Evolutionary conservation across 2,329 filamentous ascomycete genomes (phyloP), one percentile per base, ranked within the genome.

Genomic region (Colletotrichum tamarilloi): DNA sequence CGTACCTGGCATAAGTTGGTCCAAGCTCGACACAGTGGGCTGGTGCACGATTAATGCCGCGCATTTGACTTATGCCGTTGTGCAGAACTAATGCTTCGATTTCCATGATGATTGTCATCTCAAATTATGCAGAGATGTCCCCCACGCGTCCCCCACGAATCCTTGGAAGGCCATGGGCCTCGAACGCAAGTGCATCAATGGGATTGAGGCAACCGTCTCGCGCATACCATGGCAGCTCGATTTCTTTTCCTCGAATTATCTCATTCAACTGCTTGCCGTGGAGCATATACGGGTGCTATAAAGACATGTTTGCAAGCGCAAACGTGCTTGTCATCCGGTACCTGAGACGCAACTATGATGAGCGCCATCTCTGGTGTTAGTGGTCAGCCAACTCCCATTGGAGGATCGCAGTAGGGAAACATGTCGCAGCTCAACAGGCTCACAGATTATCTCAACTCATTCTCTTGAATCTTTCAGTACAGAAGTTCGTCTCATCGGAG

Each of bases 81-180:
- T 71, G 68, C 62, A 67, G 16, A 38, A 14, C 5, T 42, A 14
- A 14, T n/a, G 28, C 14, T 14, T 19, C 26, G 16, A 19, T 49
- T 5, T 8, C 42, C 19, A 11, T 11, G 3, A 22, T 22, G 42
- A 49, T n/a, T 28, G 42, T 12, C 30, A 19, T 12, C n/a, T 22
- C 30, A 12, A 19, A 16, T 56, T 16, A 49, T 49, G 59, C 38
- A 22, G 46, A 26, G 19, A 9, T 4, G 3, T 38, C 9, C 68
- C 62, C 62, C 63, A 71, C 63, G 32, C 12, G 22, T 32, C 35
- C 68, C 63, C 67, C 62, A 66, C 67, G 35, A 24, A 26, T 24
- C 22, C 35, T 24, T 46, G 53, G 60, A 56, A 35, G 52, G 52
- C 60, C 60, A 52, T 26, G 7, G 30, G 30, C 30, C 30, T 32